These are phyloP conservation scores for Amanita thiersii DNA, from an alignment of 768 basidiomycete species.

Conservation along the genomic window DNA sequence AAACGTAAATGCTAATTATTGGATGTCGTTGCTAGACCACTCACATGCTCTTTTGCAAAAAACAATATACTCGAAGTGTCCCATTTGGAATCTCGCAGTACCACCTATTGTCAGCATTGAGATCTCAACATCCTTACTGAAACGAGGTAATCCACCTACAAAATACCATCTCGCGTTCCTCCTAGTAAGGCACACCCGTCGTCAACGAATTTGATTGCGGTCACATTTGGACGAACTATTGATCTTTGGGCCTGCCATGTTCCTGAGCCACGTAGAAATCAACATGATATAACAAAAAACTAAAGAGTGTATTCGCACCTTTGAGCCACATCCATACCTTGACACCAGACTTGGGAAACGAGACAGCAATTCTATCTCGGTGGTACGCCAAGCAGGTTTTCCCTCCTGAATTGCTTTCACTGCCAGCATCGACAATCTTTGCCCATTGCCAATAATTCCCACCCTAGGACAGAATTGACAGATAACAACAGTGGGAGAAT, in stretches of 20 bases:
- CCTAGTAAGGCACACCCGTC: conserved; percentile 58
- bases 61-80: conserved; percentile 50
- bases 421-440: conserved; percentile 43
- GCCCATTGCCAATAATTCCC: conserved; percentile 48
- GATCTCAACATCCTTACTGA: background rate
- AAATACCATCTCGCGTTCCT: conserved; percentile 60
- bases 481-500: background rate
- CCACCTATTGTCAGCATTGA: conserved; percentile 38
- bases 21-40: conserved; percentile 15
- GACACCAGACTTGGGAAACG: conserved; percentile 49
- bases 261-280: conserved; percentile 26
- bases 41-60: conserved; percentile 53
- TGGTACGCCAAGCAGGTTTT: conserved; percentile 46
- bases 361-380: conserved; percentile 54
- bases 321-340: conserved; percentile 58
- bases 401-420: conserved; percentile 23
- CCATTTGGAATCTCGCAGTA: conserved; percentile 63
- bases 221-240: conserved; percentile 57
- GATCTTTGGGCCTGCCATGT: conserved; percentile 59
- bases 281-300: conserved; percentile 1
- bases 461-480: conserved; percentile 21
- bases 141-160: conserved; percentile 31
- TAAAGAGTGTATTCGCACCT: conserved; percentile 26
- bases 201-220: conserved; percentile 53
- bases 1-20: background rate